A percentile compares a stretch with the other conserved stretches of the same genome.
phyloP scores from a whole-genome alignment of 2,329 filamentous ascomycete genomes.

The Blastomyces gilchristii region DNA sequence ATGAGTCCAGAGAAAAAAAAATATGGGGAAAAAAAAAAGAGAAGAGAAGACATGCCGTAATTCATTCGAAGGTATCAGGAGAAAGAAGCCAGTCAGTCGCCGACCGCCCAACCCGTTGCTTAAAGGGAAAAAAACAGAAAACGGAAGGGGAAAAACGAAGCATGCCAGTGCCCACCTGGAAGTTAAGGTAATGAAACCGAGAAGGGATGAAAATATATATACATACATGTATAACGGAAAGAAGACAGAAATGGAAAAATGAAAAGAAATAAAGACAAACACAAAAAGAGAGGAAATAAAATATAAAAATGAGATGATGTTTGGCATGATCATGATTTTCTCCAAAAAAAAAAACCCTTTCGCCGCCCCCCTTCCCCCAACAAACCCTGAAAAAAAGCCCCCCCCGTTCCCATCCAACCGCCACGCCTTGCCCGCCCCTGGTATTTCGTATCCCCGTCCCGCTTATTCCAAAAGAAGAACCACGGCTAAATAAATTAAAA shows the following conservation, averaged over 20 bases:
- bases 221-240: not conserved
- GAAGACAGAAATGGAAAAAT: not conserved
- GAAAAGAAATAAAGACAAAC: not conserved
- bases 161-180: not conserved
- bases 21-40: not conserved
- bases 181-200: not conserved
- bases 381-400: not conserved
- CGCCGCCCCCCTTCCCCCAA: not conserved
- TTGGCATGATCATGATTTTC: not conserved
- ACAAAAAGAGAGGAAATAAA: not conserved
- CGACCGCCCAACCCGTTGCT: not conserved
- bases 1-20: not conserved
- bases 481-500: not conserved
- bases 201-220: not conserved
- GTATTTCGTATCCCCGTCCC: not conserved
- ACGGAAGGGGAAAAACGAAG: not conserved
- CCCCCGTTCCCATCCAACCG: not conserved
- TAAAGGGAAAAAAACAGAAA: not conserved
- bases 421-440: not conserved
- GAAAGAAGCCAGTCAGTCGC: not conserved
- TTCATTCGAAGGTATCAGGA: not conserved
- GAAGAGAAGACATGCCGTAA: not conserved
- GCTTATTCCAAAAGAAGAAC: not conserved
- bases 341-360: not conserved
- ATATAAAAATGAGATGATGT: not conserved